Evolutionary conservation across 345 rosid genomes (phyloP), one percentile per base, ranked within the genome.

Genomic region (Durio zibethinus): DNA sequence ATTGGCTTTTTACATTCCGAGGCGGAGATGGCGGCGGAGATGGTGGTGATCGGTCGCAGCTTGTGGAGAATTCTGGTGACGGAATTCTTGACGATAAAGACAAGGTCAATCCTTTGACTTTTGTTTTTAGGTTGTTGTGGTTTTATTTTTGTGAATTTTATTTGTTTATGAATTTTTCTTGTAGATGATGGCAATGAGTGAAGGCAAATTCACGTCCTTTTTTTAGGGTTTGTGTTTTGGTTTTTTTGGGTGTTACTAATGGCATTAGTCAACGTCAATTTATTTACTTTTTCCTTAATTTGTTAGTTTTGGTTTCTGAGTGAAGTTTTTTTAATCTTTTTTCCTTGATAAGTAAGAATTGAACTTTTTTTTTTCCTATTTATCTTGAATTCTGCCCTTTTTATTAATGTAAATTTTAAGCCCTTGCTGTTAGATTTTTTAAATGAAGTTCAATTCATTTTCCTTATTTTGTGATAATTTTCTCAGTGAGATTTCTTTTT

Each of bases 1-100:
- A 84, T 70, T 89, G 97, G 87, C 84, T 85, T 71, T 93, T 93
- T 79, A 78, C 88, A 1, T 85, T 27, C 48, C 73, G 81, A 72
- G 85, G 77, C 29, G 86, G 89, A n/a, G 82, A 77, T 45, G 84
- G 77, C 36, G 82, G 67, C 36, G 65, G 65, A 18, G 86, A 80
- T 43, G 3, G 5, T 50, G n/a, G 54, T 75, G 90, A 86, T 83
- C 91, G 88, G 31, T 83, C 87, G 43, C 77, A 38, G 70, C 57
- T 76, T 56, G 8, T 53, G 78, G 92, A 88, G 6, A 81, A 61
- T 83, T 79, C 88, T 11, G 86, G 56, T 21, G 87, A 81, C 74
- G 88, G 75, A 76, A 40, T 85, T 50, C 83, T 81, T 80, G 73
- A 67, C 29, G 88, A 82, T 63, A 87, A 82, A 74, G 89, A 89